These are phyloP conservation scores for Phytophthora ohioensis DNA, from an alignment of 352 stramenopile genomes.

Conservation along the genomic window DNA sequence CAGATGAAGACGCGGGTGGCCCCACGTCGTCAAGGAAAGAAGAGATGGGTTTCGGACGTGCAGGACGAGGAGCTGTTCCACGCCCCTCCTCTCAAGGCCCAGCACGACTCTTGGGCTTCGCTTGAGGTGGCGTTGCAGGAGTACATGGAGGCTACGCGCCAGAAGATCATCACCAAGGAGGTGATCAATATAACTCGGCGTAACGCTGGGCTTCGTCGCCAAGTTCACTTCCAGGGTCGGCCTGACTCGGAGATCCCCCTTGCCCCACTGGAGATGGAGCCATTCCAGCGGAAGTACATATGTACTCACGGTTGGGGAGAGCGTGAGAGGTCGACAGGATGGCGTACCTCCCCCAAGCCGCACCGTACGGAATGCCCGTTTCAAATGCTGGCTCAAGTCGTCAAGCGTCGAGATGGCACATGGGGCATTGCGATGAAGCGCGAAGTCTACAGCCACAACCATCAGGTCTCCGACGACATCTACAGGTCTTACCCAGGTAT, in stretches of 20 bases:
- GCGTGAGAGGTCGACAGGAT: neutral
- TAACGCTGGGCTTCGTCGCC: conserved; percentile 1
- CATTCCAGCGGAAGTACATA: too few relatives aligned
- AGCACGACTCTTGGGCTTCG: too few relatives aligned
- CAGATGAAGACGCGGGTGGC: too few relatives aligned
- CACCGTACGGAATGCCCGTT: conserved; percentile 8
- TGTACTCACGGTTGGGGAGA: too few relatives aligned
- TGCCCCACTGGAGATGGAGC: neutral
- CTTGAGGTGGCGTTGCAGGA: too few relatives aligned
- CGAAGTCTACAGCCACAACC: conserved; percentile 14
- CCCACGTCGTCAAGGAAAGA: too few relatives aligned
- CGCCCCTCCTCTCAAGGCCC: too few relatives aligned
- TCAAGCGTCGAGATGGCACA: neutral
- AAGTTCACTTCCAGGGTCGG: neutral
- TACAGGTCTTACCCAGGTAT: conserved; percentile 30
- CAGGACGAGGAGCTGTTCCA: too few relatives aligned
- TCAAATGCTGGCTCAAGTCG: conserved; percentile 13
- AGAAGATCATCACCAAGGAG: neutral
- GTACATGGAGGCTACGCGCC: too few relatives aligned
- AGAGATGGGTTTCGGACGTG: too few relatives aligned
- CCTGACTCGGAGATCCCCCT: conserved; percentile 8
- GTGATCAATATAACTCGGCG: neutral
- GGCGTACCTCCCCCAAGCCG: conserved; percentile 1
- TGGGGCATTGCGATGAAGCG: conserved; percentile 15
- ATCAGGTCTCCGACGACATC: conserved; percentile 1